Base-by-base conservation (phyloP, 2,329 filamentous ascomycete species). In the Xylariales sp. region DNA sequence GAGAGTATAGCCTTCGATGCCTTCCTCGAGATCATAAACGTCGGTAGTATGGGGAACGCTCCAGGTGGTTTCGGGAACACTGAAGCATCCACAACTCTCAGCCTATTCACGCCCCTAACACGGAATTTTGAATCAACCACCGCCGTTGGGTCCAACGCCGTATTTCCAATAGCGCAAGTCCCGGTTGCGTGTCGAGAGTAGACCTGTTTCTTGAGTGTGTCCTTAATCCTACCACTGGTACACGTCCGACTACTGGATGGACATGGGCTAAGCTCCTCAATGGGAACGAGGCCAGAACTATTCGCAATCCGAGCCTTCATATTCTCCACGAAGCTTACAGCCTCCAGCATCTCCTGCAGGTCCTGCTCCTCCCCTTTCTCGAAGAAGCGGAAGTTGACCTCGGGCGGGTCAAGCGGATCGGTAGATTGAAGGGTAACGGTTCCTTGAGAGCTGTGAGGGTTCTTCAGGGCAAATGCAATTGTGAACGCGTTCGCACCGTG, bases 311-410 rank as follows among this genome's bases (percentile, higher is more conserved):
- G 57, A 78, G 62, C 57, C 62, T 80, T 71, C 46, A 84, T 81
- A 8, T 83, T 75, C 14, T 87, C 83, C 0, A 84, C 79, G 5
- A 87, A 82, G 64, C 82, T 73, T 14, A 71, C 69, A 14, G 74
- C 74, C 45, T 76, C 74, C 12, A 73, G 60, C 70, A 75, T 71
- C 12, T 72, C 72, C 57, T 73, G 69, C 48, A 75, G 58, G 54
- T 76, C 74, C 43, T 72, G 64, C 9, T 83, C 81, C 12, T 75
- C 80, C 12, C 86, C 85, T 0, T 81, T 80, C 54, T 84, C 82
- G 79, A 87, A 90, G 77, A 85, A 90, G 75, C 88, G 87, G 80
- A 89, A 90, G 64, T 82, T 81, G 71, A 92, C 90, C 7, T 86
- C 79, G 0, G 91, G 91, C 4, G 83, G 80, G 59, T 91, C 90